Conservation (phyloP, 1,284 basidiomycete species). For the Ustilago xerochloae region DNA sequence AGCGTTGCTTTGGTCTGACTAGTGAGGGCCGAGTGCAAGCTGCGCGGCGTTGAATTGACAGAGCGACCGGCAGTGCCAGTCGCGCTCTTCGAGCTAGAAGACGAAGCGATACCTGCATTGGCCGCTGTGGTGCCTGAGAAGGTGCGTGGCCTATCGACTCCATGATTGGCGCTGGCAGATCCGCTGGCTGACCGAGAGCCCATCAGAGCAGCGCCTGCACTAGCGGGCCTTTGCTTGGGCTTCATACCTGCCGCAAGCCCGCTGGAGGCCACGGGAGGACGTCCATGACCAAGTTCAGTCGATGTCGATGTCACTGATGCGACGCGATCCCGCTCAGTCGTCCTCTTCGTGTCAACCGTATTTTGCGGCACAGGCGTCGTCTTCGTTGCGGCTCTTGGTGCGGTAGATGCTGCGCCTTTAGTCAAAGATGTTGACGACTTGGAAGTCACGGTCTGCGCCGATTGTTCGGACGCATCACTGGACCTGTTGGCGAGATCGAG, state of each 20-base stretch:
- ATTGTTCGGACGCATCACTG: neutral
- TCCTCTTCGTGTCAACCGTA: neutral
- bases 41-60: conserved; percentile 6
- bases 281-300: conserved; percentile 17
- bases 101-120: conserved; percentile 17
- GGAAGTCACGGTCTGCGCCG: neutral
- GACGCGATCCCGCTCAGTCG: neutral
- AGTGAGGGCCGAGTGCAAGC: conserved; percentile 41
- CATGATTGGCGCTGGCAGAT: neutral
- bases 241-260: conserved; percentile 39
- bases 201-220: conserved; percentile 15
- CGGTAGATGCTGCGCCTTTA: neutral
- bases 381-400: neutral
- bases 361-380: neutral
- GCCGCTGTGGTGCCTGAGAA: conserved; percentile 33
- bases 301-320: conserved; percentile 6
- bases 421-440: neutral
- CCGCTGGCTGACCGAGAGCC: conserved; percentile 13
- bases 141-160: conserved; percentile 18
- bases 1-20: conserved; percentile 14
- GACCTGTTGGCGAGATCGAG: neutral
- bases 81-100: conserved; percentile 1
- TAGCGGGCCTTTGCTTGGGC: conserved; percentile 42
- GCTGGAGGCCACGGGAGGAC: conserved; percentile 1
- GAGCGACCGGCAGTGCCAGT: conserved; percentile 6